phyloP scores from a whole-genome alignment of 176 grass and related monocot species.

The Aegilops bicornis region DNA sequence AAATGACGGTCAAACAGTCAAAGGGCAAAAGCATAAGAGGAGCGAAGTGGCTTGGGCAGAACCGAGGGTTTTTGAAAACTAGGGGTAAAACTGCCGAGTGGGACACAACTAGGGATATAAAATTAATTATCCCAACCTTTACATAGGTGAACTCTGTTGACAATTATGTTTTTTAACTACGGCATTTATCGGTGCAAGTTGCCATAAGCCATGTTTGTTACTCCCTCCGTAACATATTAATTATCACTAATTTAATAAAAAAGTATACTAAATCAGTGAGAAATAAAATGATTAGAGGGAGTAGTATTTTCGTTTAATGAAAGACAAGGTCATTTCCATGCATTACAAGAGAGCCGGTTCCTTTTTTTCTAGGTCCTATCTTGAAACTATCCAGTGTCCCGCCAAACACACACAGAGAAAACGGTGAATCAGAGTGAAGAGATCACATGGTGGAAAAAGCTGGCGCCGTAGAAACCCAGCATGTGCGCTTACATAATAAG shows the following conservation, averaged over 20 bases:
- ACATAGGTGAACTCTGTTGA: neutral
- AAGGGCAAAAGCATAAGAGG: too few species aligned
- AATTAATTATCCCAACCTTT: too few species aligned
- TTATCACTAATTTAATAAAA: too few species aligned
- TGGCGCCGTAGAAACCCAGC: neutral
- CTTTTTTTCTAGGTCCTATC: neutral
- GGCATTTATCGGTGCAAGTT: neutral
- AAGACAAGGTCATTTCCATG: constrained; percentile 20
- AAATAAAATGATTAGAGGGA: too few species aligned
- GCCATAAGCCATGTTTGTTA: neutral
- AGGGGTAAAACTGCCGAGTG: too few species aligned
- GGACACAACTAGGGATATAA: too few species aligned
- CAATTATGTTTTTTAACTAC: neutral
- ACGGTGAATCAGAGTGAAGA: constrained; percentile 1
- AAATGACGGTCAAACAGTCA: too few species aligned
- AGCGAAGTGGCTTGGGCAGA: too few species aligned
- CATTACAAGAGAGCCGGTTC: constrained; percentile 2
- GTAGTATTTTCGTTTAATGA: neutral
- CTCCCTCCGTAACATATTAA: too few species aligned
- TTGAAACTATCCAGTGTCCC: neutral
- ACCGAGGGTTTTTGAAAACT: too few species aligned
- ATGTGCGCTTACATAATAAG: constrained; percentile 2
- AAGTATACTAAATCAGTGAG: too few species aligned
- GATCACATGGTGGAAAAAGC: constrained; percentile 5
- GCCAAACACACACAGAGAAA: neutral